These are phyloP conservation scores for Phytophthora pisi DNA, from an alignment of 352 stramenopile species.

Conservation along the genomic window DNA sequence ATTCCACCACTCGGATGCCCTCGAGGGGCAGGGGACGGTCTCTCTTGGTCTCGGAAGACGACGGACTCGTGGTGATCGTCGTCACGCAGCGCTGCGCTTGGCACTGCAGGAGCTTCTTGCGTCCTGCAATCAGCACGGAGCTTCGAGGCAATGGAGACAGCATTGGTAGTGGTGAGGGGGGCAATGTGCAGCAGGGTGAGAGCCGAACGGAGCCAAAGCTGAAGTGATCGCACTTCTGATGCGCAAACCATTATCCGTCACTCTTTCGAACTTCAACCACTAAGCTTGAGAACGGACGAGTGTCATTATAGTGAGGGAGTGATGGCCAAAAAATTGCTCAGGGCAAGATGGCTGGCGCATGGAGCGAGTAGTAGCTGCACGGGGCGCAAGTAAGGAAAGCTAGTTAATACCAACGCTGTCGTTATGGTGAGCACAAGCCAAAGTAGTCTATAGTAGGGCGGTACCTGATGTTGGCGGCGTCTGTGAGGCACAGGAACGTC, in stretches of 20 bases:
- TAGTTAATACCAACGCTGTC: conserved; percentile 3
- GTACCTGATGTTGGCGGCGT: conserved; percentile 60
- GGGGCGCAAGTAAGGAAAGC: neutral
- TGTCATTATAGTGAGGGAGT: conserved; percentile 21
- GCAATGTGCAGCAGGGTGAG: neutral
- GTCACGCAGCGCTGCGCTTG: conserved; percentile 37
- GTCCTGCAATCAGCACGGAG: conserved; percentile 14
- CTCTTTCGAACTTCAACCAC: conserved; percentile 37
- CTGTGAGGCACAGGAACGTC: conserved; percentile 54
- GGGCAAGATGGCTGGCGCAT: conserved; percentile 30
- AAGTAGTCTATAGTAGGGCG: neutral
- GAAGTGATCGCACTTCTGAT: conserved; percentile 26
- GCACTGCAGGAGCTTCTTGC: conserved; percentile 5
- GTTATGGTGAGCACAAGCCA: neutral
- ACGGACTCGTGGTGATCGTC: conserved; percentile 32
- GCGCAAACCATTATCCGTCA: conserved; percentile 29
- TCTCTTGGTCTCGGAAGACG: conserved; percentile 9
- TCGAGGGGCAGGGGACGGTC: conserved; percentile 57
- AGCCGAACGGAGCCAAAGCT: conserved; percentile 13
- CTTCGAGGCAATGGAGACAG: conserved; percentile 9
- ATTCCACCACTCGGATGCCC: conserved; percentile 79
- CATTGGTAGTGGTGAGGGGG: neutral
- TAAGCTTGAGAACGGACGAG: neutral
- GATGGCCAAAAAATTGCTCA: neutral
- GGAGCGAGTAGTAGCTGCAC: conserved; percentile 55